Evolutionary conservation across 805 yeast genomes (phyloP).

Genomic region (Pichia californica): DNA sequence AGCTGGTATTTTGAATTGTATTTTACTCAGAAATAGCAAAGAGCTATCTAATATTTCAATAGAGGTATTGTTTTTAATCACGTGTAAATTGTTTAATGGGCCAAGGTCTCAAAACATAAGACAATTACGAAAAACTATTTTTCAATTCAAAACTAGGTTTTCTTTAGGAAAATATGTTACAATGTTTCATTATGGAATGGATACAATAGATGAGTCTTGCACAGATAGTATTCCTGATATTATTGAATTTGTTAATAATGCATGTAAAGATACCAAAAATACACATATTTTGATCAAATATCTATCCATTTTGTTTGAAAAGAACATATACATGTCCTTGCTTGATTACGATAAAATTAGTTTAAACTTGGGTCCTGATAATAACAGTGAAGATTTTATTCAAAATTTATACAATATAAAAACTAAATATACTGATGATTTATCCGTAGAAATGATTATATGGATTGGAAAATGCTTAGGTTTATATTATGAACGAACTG

Average conservation of each 20-base stretch:
- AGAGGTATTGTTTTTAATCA: not conserved
- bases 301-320: slow-evolving; percentile 4
- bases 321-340: not conserved
- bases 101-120: not conserved
- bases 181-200: not conserved
- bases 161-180: not conserved
- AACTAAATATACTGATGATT: not conserved
- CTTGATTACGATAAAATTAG: not conserved
- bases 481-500: slow-evolving; percentile 22
- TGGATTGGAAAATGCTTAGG: slow-evolving; percentile 32
- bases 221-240: not conserved
- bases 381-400: slow-evolving; percentile 7
- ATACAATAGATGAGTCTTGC: not conserved
- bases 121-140: not conserved
- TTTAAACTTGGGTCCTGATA: no score
- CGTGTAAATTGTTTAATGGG: not conserved
- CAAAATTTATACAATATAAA: slow-evolving; percentile 19
- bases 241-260: not conserved
- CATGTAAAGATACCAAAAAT: not conserved
- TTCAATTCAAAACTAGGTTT: not conserved
- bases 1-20: slow-evolving; percentile 19
- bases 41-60: not conserved
- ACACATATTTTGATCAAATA: not conserved
- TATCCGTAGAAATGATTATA: slow-evolving; percentile 16
- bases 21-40: slow-evolving; percentile 9